A percentile compares a stretch with the other conserved stretches of the same genome.
Evolutionary conservation across 73 alveolate species (phyloP).

Genomic region (Paramecium bursaria): DNA sequence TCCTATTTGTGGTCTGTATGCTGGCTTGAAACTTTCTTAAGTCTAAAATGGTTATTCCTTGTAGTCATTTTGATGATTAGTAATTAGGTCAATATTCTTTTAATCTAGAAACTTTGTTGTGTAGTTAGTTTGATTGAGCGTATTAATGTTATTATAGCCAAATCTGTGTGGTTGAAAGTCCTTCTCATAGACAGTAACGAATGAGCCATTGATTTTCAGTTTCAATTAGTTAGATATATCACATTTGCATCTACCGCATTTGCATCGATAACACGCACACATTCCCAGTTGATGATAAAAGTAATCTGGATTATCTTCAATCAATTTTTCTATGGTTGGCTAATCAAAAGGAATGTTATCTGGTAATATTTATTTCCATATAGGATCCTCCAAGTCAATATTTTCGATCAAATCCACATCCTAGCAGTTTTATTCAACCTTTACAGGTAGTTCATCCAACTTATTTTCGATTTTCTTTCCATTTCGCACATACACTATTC

Average conservation of each 20-base stretch:
- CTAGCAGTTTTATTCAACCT: background rate
- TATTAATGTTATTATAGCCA: slow-evolving; percentile 27
- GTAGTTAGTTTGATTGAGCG: slow-evolving; percentile 2
- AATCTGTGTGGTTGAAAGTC: slow-evolving; percentile 35
- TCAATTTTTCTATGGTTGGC: slow-evolving; percentile 14
- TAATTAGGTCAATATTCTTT: slow-evolving; percentile 27
- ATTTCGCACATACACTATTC: slow-evolving; percentile 44
- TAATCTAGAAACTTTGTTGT: slow-evolving; percentile 55
- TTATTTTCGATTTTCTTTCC: slow-evolving; percentile 38
- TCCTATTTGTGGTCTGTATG: slow-evolving; percentile 42
- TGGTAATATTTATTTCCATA: slow-evolving; percentile 43
- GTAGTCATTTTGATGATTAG: slow-evolving; percentile 38
- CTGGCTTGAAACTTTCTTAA: slow-evolving; percentile 25
- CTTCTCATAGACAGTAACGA: slow-evolving; percentile 37
- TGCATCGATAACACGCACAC: slow-evolving; percentile 55
- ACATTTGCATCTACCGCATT: slow-evolving; percentile 58
- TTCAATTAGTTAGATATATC: slow-evolving; percentile 51
- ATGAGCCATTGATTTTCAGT: slow-evolving; percentile 45
- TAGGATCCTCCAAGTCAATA: slow-evolving; percentile 37
- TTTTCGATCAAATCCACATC: slow-evolving; percentile 50
- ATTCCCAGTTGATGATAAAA: slow-evolving; percentile 53
- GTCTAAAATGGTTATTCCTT: slow-evolving; percentile 20
- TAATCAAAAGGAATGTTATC: slow-evolving; percentile 39
- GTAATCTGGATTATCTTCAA: slow-evolving; percentile 52
- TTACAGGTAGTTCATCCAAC: background rate